Conservation (phyloP, 345 rosid genomes). For the Melaleuca quinquenervia region DNA sequence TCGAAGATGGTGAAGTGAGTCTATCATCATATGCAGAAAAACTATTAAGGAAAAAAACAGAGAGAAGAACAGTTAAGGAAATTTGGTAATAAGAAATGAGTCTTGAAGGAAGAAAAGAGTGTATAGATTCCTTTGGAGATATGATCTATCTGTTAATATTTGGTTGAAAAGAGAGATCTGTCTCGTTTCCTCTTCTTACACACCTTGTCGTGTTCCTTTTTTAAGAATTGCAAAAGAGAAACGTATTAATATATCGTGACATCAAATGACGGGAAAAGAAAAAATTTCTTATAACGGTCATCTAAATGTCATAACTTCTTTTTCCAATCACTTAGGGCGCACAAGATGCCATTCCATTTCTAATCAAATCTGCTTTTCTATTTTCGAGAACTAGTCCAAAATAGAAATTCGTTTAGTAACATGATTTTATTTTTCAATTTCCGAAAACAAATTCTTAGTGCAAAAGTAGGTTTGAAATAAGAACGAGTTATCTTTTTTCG, state of each 20-base stretch:
- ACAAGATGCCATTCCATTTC: too few relatives aligned
- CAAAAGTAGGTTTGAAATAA: too few relatives aligned
- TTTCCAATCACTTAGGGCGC: neutral
- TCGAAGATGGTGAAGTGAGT: neutral
- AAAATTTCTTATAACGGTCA: fast-evolving
- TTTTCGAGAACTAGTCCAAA: too few relatives aligned
- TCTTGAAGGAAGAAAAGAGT: neutral
- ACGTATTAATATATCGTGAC: fast-evolving
- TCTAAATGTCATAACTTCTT: fast-evolving
- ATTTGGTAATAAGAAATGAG: neutral
- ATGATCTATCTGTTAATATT: neutral
- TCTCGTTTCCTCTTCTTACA: neutral
- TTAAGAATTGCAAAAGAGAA: neutral
- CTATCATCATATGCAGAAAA: neutral
- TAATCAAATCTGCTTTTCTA: too few relatives aligned
- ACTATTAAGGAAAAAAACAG: neutral
- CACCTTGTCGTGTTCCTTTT: too few relatives aligned
- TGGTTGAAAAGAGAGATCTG: neutral
- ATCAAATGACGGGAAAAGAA: neutral
- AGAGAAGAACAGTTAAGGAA: neutral
- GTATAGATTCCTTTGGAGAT: neutral
- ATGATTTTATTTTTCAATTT: too few relatives aligned
- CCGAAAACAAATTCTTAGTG: too few relatives aligned
- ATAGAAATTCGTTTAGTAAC: too few relatives aligned
- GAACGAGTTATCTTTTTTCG: too few relatives aligned